Percentiles rank a stretch among this genome's conserved stretches.
Conservation (phyloP, 345 rosid species). For the Eucalyptus polyanthemos region DNA sequence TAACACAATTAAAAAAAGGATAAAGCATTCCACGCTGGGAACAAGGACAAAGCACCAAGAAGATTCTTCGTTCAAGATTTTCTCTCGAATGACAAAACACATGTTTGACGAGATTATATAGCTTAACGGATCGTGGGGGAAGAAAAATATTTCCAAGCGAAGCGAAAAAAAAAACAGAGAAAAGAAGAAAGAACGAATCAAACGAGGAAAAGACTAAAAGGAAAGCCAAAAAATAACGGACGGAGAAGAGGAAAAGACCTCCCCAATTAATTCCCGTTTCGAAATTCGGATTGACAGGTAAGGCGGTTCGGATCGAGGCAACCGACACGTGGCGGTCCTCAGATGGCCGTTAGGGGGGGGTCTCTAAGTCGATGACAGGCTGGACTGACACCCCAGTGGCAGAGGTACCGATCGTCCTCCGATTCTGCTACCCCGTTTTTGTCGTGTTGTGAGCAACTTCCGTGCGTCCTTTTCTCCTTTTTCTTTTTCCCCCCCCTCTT, state of each 20-base stretch:
- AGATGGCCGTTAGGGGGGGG: conserved; percentile 12
- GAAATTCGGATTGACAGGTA: conserved; percentile 4
- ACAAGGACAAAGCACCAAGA: neutral
- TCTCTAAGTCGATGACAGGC: conserved; percentile 16
- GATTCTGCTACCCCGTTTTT: conserved; percentile 20
- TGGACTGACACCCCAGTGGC: conserved; percentile 26
- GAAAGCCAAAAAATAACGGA: neutral
- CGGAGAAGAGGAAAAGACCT: neutral
- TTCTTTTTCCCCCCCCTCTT: neutral
- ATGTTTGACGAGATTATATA: neutral
- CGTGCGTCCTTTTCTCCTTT: conserved; percentile 15
- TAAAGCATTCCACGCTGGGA: neutral
- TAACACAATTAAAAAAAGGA: neutral
- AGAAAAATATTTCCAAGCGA: neutral
- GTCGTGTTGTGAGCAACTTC: conserved; percentile 36
- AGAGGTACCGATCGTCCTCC: conserved; percentile 16
- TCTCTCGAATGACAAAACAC: neutral
- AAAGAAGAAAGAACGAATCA: neutral
- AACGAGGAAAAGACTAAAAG: neutral
- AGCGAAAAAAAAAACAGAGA: neutral
- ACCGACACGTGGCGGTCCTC: conserved; percentile 21
- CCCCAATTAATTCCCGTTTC: neutral
- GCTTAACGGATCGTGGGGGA: neutral
- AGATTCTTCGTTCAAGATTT: neutral
- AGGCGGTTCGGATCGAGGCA: conserved; percentile 11